Evolutionary conservation across 352 stramenopile species (phyloP).

Genomic region (Globisporangium polare): DNA sequence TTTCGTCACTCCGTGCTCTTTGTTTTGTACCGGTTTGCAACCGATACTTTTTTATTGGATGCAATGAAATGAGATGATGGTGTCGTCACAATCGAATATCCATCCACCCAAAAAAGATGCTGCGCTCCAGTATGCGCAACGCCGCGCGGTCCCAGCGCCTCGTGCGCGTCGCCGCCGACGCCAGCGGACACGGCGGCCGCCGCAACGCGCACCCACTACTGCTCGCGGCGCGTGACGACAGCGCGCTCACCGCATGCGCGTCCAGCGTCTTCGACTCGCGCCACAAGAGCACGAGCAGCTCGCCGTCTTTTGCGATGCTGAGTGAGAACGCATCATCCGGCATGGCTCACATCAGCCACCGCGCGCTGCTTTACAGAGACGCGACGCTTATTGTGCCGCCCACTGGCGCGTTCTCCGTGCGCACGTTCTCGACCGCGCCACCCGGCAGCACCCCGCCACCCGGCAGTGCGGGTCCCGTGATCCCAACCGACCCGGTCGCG

Average conservation of each 20-base stretch:
- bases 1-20: too few relatives aligned
- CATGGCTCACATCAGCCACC: constrained; percentile 5
- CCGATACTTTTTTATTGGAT: too few relatives aligned
- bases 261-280: constrained; percentile 9
- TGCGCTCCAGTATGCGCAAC: constrained; percentile 41
- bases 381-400: constrained; percentile 22
- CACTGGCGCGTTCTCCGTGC: constrained; percentile 21
- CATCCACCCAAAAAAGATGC: constrained; percentile 18
- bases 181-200: background rate
- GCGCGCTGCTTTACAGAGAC: constrained; percentile 17
- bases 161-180: constrained; percentile 17
- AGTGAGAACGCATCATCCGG: background rate
- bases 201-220: constrained; percentile 11
- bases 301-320: constrained; percentile 4
- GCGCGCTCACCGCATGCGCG: constrained; percentile 23
- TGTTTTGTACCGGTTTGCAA: too few relatives aligned
- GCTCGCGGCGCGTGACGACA: constrained; percentile 15
- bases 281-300: constrained; percentile 4
- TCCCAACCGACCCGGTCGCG: constrained; percentile 30
- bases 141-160: constrained; percentile 32
- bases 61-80: too few relatives aligned
- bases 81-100: constrained; percentile 5
- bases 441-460: constrained; percentile 25
- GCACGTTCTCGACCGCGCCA: constrained; percentile 43
- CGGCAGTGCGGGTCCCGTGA: background rate